Evolutionary conservation across 2,329 filamentous ascomycete genomes (phyloP), one percentile per base, ranked within the genome.

Genomic region (Clarireedia monteithiana): DNA sequence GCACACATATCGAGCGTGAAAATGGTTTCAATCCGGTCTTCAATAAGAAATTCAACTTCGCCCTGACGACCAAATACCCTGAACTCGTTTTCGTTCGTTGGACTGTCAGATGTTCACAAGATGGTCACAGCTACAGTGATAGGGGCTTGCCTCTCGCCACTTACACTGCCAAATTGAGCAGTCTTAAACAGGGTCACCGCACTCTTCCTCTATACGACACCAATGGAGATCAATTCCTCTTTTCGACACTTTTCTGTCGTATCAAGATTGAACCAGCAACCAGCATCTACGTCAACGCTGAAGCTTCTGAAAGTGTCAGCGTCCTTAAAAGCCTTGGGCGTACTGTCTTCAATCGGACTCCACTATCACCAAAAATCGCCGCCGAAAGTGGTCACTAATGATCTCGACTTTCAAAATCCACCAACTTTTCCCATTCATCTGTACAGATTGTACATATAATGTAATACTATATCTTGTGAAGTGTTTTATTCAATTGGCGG

Each of bases 1-100:
- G 88, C 56, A 97, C 94, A 2, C 82, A 82, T 60, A 86, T 95
- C 53, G 83, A 92, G 30, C 82, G 82, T 59, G 88, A 89, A 70
- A 97, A 99, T 68, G 92, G 91, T 24, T 97, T 95, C 74, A 95
- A 96, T 69, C 94, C 94, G 1, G 78, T 85, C 55, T 99, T 95
- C 71, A 83, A 91, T 64, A 84, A 89, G 63, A 81, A 82, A 57
- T 88, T 92, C 72, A 82, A 83, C 59, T 86, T 96, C 71, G 85
- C 84, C 55, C 78, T 96, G 24, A 90, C 90, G 48, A 97, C 94
- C n/a, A 95, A 95, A 68, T 91, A 92, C 68, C 91, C 92, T 0
- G 90, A 94, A 64, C 78, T 99, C 30, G 87, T 97, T 57, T 97
- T 97, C 71, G 85, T 99, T 52, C 88, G 91, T 47, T 96, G 90